These are phyloP conservation scores for Trichoderma oligosporum DNA, from an alignment of 2,329 filamentous ascomycete species.

Conservation along the genomic window DNA sequence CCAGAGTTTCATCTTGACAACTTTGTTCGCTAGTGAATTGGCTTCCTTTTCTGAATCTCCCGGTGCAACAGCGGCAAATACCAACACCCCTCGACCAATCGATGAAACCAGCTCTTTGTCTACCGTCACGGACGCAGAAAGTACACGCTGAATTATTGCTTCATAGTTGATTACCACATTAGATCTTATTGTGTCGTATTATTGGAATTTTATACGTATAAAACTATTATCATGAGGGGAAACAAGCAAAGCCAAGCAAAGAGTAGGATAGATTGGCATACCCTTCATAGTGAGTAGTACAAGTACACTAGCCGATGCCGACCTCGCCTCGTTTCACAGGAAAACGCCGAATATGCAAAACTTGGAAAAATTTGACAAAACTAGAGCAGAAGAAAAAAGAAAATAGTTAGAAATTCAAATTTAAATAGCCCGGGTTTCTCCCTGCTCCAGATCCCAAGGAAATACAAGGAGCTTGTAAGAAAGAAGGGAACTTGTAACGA, in stretches of 20 bases:
- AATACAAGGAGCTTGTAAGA: background rate
- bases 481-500: background rate
- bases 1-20: slow-evolving; percentile 89
- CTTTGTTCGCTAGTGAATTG: slow-evolving; percentile 76
- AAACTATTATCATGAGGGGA: background rate
- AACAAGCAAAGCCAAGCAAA: background rate
- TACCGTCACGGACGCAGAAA: slow-evolving; percentile 93
- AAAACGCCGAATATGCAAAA: background rate
- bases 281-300: slow-evolving; percentile 18
- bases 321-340: background rate
- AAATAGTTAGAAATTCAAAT: background rate
- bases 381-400: background rate
- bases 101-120: slow-evolving; percentile 86
- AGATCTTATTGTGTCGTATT: slow-evolving; percentile 15
- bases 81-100: slow-evolving; percentile 84
- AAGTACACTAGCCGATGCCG: background rate
- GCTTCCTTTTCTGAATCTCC: slow-evolving; percentile 88
- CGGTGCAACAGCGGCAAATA: slow-evolving; percentile 86
- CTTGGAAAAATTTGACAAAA: background rate
- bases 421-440: background rate
- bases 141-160: slow-evolving; percentile 91
- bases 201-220: background rate
- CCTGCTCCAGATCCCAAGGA: background rate
- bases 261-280: slow-evolving; percentile 2
- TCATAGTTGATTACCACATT: slow-evolving; percentile 15